phyloP scores from a whole-genome alignment of 805 yeast species.

The Schwanniomyces sp. region DNA sequence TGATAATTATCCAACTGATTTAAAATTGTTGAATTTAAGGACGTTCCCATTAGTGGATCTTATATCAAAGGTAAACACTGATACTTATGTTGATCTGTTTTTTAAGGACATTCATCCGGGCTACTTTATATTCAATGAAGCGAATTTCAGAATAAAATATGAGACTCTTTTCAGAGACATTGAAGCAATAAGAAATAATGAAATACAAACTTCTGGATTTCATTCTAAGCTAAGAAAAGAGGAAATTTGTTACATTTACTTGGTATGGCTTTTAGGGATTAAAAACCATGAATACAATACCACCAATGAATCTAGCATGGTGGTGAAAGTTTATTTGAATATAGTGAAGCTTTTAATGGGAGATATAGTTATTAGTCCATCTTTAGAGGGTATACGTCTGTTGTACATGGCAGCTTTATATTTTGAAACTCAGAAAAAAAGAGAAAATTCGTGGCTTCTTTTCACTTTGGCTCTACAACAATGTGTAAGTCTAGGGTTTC shows the following conservation, averaged over 20 bases:
- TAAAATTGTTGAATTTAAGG: conserved; percentile 3
- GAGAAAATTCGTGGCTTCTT: conserved; percentile 3
- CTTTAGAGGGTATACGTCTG: conserved; percentile 40
- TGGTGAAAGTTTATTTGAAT: conserved; percentile 35
- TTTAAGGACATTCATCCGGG: conserved; percentile 46
- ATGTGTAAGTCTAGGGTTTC: conserved; percentile 1
- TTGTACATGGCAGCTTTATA: background rate
- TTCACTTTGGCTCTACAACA: background rate
- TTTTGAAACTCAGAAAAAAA: background rate
- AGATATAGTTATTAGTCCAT: conserved; percentile 44
- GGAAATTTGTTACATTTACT: conserved; percentile 42
- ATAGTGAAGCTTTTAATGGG: conserved; percentile 41
- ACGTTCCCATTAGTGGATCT: conserved; percentile 41
- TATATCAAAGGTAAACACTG: conserved; percentile 32
- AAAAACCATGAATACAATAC: conserved; percentile 23
- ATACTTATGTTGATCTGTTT: conserved; percentile 34
- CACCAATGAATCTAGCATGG: conserved; percentile 8
- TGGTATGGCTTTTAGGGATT: conserved; percentile 44
- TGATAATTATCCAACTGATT: background rate
- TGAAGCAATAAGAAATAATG: background rate
- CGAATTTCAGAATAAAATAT: conserved; percentile 1
- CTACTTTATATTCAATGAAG: conserved; percentile 33
- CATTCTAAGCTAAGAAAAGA: background rate
- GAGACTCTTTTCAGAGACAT: conserved; percentile 1
- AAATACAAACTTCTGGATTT: background rate